Evolutionary conservation across 2,329 filamentous ascomycete species (phyloP).

Genomic region (Shiraia bambusicola): DNA sequence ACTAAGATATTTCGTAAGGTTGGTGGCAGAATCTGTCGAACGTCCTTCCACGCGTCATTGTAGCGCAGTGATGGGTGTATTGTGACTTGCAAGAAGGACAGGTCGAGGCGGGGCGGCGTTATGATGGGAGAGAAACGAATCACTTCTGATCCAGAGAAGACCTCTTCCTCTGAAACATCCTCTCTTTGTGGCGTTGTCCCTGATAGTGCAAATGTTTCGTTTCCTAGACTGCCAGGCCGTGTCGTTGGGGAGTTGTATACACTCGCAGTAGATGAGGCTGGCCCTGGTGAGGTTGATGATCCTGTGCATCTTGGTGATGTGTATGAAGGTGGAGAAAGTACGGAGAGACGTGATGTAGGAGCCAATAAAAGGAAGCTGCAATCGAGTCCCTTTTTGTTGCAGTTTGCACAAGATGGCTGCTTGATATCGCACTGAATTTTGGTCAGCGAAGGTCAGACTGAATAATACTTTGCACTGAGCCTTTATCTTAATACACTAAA

Average conservation of each 20-base stretch:
- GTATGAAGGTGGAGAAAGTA: conserved; percentile 7
- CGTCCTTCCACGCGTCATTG: conserved; percentile 33
- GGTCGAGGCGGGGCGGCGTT: conserved; percentile 6
- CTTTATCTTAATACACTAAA: neutral
- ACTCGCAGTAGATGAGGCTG: conserved; percentile 7
- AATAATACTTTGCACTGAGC: neutral
- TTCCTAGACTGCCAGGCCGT: conserved; percentile 2
- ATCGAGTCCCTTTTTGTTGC: conserved; percentile 32
- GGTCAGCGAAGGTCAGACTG: conserved; percentile 14
- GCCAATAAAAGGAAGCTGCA: conserved; percentile 39
- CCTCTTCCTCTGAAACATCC: conserved; percentile 7
- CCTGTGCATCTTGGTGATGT: conserved; percentile 5
- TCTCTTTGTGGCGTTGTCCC: conserved; percentile 12
- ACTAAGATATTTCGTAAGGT: conserved; percentile 30
- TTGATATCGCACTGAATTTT: conserved; percentile 34
- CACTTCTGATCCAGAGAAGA: neutral
- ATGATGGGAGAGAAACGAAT: neutral
- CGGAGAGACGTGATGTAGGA: conserved; percentile 34
- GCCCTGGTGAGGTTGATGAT: conserved; percentile 2
- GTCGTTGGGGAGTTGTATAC: neutral
- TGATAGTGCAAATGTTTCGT: conserved; percentile 9
- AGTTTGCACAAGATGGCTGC: conserved; percentile 37
- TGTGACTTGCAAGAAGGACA: conserved; percentile 4
- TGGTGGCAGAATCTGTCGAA: conserved; percentile 25
- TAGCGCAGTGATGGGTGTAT: conserved; percentile 26